Base-by-base conservation (phyloP, 1,284 basidiomycete genomes). In the Cryptococcus sp. region DNA sequence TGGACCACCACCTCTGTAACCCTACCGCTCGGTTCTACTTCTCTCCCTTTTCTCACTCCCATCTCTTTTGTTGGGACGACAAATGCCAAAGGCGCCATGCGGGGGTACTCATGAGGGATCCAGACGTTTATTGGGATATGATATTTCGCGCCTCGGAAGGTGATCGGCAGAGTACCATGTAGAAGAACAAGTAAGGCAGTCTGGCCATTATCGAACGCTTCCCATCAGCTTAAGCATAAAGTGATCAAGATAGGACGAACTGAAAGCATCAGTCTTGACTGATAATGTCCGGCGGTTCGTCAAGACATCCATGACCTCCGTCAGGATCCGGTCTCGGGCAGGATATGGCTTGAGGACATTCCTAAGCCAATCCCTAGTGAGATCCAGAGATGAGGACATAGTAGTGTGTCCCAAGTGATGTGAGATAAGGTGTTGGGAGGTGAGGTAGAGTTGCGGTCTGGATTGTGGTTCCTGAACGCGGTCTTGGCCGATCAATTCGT, bases 11-110 rank as follows among this genome's bases (percentile, higher is more conserved):
- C 63, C 25, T 70, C 69, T 24, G 61, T 61, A 1, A 74, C 60
- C 25, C 80, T 79, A 9, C 96, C 96, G 66, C 88, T 90, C 45
- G 86, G 83, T 63, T 97, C 91, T 57, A 98, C 80, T 62, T 83
- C 79, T 45, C 79, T 81, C 13, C 86, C 83, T 23, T 87, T 81
- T 57, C 85, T 84, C 59, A 99, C 83, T 53, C 92, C 84, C 87
- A 98, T 93, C 62, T 89, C 86, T 46, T 78, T 81, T 1, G 91
- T 97, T n/a, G 96, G 94, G 11, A 90, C 86, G 56, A 99, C 93
- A 75, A 91, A 98, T n/a, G 82, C 81, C 63, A 98, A 82, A 7
- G 96, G 96, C 1, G 91, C 84, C 28, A 80, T 78, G 41, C 80
- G 79, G 2, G 91, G 91, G 67, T 90, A 94, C 41, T 88, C 85